phyloP scores from a whole-genome alignment of 2,329 filamentous ascomycete species.

The Penicillium polonicum region DNA sequence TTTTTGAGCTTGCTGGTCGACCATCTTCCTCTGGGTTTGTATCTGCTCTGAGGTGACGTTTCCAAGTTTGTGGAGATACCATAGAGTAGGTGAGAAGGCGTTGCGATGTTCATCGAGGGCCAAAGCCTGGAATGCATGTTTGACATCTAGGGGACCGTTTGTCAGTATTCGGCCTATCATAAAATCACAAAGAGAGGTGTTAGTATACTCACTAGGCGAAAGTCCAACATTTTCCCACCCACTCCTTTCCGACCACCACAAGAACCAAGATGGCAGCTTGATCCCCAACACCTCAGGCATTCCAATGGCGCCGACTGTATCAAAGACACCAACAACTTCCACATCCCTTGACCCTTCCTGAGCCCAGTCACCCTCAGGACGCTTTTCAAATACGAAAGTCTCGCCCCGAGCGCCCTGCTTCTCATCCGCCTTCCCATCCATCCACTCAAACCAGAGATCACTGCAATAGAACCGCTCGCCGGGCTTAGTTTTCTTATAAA shows the following conservation, averaged over 20 bases:
- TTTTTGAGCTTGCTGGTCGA: conserved; percentile 9
- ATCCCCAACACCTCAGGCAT: conserved; percentile 28
- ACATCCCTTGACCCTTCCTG: conserved; percentile 18
- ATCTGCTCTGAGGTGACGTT: conserved; percentile 11
- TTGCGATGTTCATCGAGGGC: conserved; percentile 40
- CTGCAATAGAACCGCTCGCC: conserved; percentile 21
- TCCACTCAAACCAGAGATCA: conserved; percentile 24
- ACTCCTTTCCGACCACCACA: neutral
- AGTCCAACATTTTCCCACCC: conserved; percentile 21
- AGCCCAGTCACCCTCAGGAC: conserved; percentile 13
- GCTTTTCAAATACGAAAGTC: conserved; percentile 14
- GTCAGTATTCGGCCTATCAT: neutral
- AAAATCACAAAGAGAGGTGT: neutral
- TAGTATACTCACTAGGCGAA: conserved; percentile 16
- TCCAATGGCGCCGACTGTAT: conserved; percentile 35
- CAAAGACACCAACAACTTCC: conserved; percentile 36
- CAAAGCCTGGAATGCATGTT: conserved; percentile 42
- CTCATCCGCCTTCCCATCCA: conserved; percentile 22
- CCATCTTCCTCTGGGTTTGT: neutral
- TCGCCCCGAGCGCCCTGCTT: conserved; percentile 15
- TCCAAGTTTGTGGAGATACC: conserved; percentile 45
- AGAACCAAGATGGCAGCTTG: conserved; percentile 10
- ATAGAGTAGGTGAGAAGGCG: conserved; percentile 54
- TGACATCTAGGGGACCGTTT: conserved; percentile 24
- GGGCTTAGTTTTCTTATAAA: conserved; percentile 16